Conservation (phyloP, 2,329 filamentous ascomycete genomes). For the Penicillium digitatum region DNA sequence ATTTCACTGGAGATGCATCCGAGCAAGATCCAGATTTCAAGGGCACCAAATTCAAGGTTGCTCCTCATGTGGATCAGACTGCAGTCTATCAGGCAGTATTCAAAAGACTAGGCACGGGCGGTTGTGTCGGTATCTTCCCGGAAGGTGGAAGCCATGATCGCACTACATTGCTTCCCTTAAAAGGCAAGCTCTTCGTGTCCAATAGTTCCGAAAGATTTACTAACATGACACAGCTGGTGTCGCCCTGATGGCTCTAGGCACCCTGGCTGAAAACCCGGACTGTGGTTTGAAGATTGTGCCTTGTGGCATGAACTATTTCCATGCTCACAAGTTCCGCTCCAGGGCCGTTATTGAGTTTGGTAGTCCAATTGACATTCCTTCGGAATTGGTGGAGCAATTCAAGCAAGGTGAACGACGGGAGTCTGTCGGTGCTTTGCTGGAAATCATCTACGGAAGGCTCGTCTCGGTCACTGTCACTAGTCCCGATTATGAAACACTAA, state of each 20-base stretch:
- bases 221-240: constrained; percentile 64
- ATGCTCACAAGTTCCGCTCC: constrained; percentile 96
- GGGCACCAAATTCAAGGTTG: constrained; percentile 79
- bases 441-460: constrained; percentile 79
- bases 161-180: constrained; percentile 83
- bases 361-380: constrained; percentile 76
- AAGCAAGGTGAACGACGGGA: constrained; percentile 77
- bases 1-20: constrained; percentile 55
- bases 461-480: constrained; percentile 86
- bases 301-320: constrained; percentile 99
- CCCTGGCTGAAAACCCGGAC: constrained; percentile 76
- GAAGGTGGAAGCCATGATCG: constrained; percentile 95
- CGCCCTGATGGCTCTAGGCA: constrained; percentile 94
- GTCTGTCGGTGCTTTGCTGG: constrained; percentile 78
- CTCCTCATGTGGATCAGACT: constrained; percentile 90
- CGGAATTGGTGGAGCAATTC: constrained; percentile 80
- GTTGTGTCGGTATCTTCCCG: constrained; percentile 93
- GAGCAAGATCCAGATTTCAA: constrained; percentile 58
- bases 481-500: constrained; percentile 92
- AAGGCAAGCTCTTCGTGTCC: constrained; percentile 49
- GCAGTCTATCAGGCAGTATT: constrained; percentile 94
- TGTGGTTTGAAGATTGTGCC: constrained; percentile 93
- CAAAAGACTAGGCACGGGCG: constrained; percentile 71
- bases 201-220: not conserved
- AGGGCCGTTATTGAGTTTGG: constrained; percentile 95